Evolutionary conservation across 2,329 filamentous ascomycete genomes (phyloP), one percentile per base, ranked within the genome.

Genomic region (Colletotrichum salicis): DNA sequence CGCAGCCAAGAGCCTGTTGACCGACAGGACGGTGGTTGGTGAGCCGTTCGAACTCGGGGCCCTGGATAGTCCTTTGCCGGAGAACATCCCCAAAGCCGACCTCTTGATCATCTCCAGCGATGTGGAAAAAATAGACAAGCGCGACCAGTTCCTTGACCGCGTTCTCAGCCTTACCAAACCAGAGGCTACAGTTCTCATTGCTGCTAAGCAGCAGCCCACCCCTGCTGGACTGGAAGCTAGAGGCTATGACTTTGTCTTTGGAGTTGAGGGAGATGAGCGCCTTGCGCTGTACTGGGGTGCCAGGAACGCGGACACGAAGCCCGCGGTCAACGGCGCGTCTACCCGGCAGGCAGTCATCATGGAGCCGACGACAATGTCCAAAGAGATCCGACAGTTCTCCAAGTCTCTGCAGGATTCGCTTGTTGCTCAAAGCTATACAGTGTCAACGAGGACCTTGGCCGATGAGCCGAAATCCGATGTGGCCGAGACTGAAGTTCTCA

Each of bases 371-470:
- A n/a, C n/a, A 10, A 51, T 22, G 45, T 51, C 45, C 45, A 22
- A 51, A 12, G 45, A n/a, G 19, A 11, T 10, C 19, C 45, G 22
- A n/a, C 45, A n/a, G 11, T 51, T 51, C n/a, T 51, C 45, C 45
- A 51, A 51, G 45, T 22, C 45, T n/a, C 45, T 51, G 7, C 45
- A 51, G 4, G 45, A 51, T 6, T n/a, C 19, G 19, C 45, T 51
- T 22, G 19, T n/a, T 10, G 8, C 45, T 22, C 45, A 51, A 11
- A 22, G 19, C 3, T 51, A 51, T 10, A 2, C 45, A 8, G 22
- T 22, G 45, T 51, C 45, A 12, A 51, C 45, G 45, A 51, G 45
- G 45, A 27, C 67, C 0, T 12, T 79, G 0, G 29, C 81, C 0
- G 2, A 64, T 1, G 54, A 72, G n/a, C 45, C 54, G 67, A 35